Conservation (phyloP, 1,284 basidiomycete genomes). For the Cryptococcus sp. region DNA sequence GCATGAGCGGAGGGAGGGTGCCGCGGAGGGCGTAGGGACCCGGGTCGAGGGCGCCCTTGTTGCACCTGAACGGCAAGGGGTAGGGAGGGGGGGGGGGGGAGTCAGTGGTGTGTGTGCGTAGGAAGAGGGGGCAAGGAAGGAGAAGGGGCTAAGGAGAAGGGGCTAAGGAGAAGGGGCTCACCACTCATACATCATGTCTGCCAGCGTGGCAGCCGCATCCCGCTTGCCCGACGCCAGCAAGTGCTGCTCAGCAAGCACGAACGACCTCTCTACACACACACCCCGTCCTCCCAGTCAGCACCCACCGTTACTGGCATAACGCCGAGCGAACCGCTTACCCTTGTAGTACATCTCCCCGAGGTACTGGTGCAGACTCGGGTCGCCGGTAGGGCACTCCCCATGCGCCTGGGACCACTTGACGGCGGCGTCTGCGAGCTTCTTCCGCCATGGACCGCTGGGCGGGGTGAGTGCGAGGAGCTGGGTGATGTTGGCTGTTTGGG, state of each 20-base stretch:
- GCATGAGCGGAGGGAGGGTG: constrained; percentile 76
- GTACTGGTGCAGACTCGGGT: constrained; percentile 79
- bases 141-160: background rate
- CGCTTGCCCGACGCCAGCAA: constrained; percentile 77
- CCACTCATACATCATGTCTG: constrained; percentile 82
- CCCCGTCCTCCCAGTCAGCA: too few relatives aligned
- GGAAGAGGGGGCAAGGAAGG: background rate
- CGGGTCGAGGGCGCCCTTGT: constrained; percentile 45
- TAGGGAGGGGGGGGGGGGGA: too few relatives aligned
- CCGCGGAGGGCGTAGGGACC: constrained; percentile 78
- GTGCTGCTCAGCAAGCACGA: constrained; percentile 70
- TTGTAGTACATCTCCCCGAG: constrained; percentile 81
- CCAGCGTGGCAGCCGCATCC: constrained; percentile 79
- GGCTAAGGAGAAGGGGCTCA: constrained; percentile 31
- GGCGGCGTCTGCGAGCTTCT: constrained; percentile 51
- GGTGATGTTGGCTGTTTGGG: constrained; percentile 46
- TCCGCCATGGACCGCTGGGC: constrained; percentile 51
- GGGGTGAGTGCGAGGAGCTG: constrained; percentile 53
- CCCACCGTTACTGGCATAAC: too few relatives aligned
- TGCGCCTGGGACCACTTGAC: constrained; percentile 70
- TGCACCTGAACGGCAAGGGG: too few relatives aligned
- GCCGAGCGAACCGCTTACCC: constrained; percentile 55
- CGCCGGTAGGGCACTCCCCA: constrained; percentile 73
- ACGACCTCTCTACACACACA: constrained; percentile 61
- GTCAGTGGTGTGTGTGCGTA: background rate